Conservation (phyloP, 305 asterid genomes). For the Rubia peregrina region DNA sequence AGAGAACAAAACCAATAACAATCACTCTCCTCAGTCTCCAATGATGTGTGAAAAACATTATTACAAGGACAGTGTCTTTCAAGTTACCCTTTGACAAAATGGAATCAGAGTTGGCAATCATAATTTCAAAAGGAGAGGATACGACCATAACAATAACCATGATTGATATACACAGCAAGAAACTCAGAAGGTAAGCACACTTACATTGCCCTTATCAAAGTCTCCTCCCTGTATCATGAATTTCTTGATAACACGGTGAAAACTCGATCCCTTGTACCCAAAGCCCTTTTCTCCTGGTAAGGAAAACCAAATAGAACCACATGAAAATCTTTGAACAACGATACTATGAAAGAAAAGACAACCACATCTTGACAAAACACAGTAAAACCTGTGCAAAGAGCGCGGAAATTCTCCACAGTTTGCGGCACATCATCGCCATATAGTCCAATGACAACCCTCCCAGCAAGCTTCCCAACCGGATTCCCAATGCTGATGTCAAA, state of each 20-base stretch:
- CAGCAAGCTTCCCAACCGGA: slow-evolving; percentile 79
- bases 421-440: slow-evolving; percentile 92
- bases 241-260: slow-evolving; percentile 88
- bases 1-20: background rate
- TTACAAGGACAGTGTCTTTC: background rate
- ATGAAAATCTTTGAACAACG: slow-evolving; percentile 4
- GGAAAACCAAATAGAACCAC: slow-evolving; percentile 5
- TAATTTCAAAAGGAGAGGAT: background rate
- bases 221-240: slow-evolving; percentile 99
- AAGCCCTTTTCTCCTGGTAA: slow-evolving; percentile 86
- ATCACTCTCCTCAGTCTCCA: background rate
- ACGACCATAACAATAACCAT: background rate
- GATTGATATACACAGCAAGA: background rate
- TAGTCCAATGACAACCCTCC: slow-evolving; percentile 86
- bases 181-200: slow-evolving; percentile 18
- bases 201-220: slow-evolving; percentile 91
- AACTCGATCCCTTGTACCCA: slow-evolving; percentile 79
- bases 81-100: background rate
- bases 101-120: background rate
- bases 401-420: slow-evolving; percentile 93
- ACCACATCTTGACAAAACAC: slow-evolving; percentile 4
- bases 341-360: background rate
- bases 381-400: slow-evolving; percentile 75
- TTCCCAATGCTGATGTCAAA: slow-evolving; percentile 89
- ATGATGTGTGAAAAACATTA: background rate